A percentile compares a stretch with the other conserved stretches of the same genome.
These are phyloP conservation scores for Exophiala spinifera DNA, from an alignment of 2,329 filamentous ascomycete genomes.

Conservation along the genomic window DNA sequence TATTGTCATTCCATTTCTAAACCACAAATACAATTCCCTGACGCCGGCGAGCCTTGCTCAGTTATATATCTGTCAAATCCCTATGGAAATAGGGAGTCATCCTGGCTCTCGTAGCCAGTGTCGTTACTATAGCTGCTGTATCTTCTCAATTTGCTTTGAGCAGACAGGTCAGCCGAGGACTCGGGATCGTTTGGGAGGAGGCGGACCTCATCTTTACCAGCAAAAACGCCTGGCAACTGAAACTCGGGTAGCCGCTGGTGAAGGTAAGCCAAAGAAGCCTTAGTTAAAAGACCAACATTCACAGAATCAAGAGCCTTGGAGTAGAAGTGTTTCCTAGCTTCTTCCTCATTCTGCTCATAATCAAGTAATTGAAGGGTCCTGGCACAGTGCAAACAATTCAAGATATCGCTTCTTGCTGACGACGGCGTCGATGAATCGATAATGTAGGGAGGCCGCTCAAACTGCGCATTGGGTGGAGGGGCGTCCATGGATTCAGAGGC, in stretches of 20 bases:
- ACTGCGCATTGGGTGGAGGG: conserved; percentile 37
- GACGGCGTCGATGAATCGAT: conserved; percentile 54
- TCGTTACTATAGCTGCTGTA: conserved; percentile 39
- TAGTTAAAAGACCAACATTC: conserved; percentile 25
- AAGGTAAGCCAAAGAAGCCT: conserved; percentile 24
- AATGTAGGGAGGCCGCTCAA: conserved; percentile 39
- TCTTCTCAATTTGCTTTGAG: conserved; percentile 20
- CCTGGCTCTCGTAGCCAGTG: conserved; percentile 39
- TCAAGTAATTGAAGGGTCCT: conserved; percentile 56
- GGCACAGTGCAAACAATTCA: conserved; percentile 56
- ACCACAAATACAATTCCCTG: conserved; percentile 4
- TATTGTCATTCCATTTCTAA: not conserved
- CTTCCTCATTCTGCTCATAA: conserved; percentile 32
- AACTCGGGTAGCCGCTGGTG: conserved; percentile 19
- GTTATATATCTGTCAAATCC: conserved; percentile 5
- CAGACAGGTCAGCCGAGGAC: conserved; percentile 19
- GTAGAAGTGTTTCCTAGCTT: conserved; percentile 36
- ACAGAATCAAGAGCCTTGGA: conserved; percentile 32
- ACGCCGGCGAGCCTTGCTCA: not conserved
- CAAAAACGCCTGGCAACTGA: conserved; percentile 5
- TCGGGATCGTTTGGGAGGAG: conserved; percentile 14
- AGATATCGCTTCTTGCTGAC: conserved; percentile 51
- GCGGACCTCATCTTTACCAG: conserved; percentile 24
- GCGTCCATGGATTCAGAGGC: conserved; percentile 52
- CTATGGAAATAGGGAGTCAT: conserved; percentile 18